Evolutionary conservation across 1,139 yeast species (phyloP).

Genomic region (Taiozyma sp.): DNA sequence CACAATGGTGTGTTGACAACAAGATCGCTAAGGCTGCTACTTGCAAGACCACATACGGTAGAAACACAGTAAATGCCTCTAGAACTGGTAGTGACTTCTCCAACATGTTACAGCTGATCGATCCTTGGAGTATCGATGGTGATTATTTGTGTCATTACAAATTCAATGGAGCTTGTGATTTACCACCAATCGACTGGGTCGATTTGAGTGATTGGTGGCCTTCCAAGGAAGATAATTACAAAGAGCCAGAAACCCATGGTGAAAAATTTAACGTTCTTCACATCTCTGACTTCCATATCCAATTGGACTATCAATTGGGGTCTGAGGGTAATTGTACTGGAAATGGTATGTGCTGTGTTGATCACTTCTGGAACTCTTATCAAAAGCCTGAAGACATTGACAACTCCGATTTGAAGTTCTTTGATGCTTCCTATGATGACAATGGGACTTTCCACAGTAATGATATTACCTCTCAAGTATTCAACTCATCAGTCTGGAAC

Average conservation of each 20-base stretch:
- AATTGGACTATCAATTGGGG: constrained; percentile 50
- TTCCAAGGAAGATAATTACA: constrained; percentile 29
- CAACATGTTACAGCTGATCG: constrained; percentile 40
- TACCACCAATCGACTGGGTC: constrained; percentile 41
- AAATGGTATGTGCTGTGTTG: constrained; percentile 30
- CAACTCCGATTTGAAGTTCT: constrained; percentile 30
- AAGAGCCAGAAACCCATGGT: constrained; percentile 27
- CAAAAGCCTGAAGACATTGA: constrained; percentile 9
- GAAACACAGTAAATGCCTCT: constrained; percentile 30
- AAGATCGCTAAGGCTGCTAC: constrained; percentile 20
- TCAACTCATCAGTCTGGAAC: constrained; percentile 33
- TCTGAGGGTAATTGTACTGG: constrained; percentile 56
- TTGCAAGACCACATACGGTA: constrained; percentile 28
- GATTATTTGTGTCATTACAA: constrained; percentile 49
- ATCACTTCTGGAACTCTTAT: constrained; percentile 21
- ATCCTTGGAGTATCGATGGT: constrained; percentile 44
- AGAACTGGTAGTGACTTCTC: constrained; percentile 40
- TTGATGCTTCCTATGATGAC: constrained; percentile 33
- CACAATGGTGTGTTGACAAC: constrained; percentile 35
- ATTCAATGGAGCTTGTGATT: constrained; percentile 37
- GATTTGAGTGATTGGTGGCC: constrained; percentile 41
- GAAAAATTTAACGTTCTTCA: constrained; percentile 59
- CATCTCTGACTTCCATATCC: constrained; percentile 58
- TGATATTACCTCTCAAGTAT: constrained; percentile 22
- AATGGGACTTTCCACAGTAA: constrained; percentile 37